Evolutionary conservation across 2,329 filamentous ascomycete species (phyloP).

Genomic region (Ambrosiella cleistominuta): DNA sequence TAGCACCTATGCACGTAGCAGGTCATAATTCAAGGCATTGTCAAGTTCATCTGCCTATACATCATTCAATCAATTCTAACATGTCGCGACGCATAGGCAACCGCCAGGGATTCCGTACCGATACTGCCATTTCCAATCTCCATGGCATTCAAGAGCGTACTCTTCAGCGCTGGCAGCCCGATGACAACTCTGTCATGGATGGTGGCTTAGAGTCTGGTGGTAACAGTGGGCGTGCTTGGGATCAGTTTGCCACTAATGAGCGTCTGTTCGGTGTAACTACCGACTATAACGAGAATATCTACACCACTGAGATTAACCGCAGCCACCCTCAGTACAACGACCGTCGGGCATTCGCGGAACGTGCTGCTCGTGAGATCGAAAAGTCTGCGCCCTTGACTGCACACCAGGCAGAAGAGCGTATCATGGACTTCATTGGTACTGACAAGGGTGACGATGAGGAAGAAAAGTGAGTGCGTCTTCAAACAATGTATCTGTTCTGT

Average conservation of each 20-base stretch:
- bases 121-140: slow-evolving; percentile 68
- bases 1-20: too few relatives aligned
- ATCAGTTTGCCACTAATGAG: slow-evolving; percentile 87
- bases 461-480: slow-evolving; percentile 50
- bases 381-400: slow-evolving; percentile 52
- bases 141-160: slow-evolving; percentile 52
- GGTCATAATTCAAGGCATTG: too few relatives aligned
- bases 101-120: slow-evolving; percentile 60
- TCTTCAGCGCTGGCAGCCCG: slow-evolving; percentile 68
- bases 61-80: background rate
- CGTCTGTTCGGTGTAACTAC: slow-evolving; percentile 72
- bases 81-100: slow-evolving; percentile 23
- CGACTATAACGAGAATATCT: slow-evolving; percentile 85
- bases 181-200: slow-evolving; percentile 36
- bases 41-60: background rate
- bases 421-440: slow-evolving; percentile 47
- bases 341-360: slow-evolving; percentile 60
- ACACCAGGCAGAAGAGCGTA: slow-evolving; percentile 80
- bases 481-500: background rate
- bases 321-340: slow-evolving; percentile 66
- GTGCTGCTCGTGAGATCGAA: slow-evolving; percentile 80
- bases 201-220: slow-evolving; percentile 46
- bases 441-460: slow-evolving; percentile 69
- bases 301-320: slow-evolving; percentile 81
- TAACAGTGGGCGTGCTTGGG: slow-evolving; percentile 39